Evolutionary conservation across 2,329 filamentous ascomycete genomes (phyloP).

Genomic region (Alternaria arbusti): DNA sequence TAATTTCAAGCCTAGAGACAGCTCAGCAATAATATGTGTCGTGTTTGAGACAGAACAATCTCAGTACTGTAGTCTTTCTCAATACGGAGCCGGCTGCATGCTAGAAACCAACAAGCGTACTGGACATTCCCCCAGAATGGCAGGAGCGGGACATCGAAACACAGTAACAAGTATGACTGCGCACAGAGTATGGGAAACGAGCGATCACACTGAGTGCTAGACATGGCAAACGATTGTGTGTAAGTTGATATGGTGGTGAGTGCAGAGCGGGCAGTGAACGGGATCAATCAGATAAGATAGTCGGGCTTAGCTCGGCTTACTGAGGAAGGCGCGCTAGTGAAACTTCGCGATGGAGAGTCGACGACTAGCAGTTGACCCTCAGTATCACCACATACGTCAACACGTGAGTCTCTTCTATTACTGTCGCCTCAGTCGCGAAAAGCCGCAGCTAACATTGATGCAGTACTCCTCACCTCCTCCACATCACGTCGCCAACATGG

Average conservation of each 20-base stretch:
- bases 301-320: constrained; percentile 1
- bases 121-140: no score
- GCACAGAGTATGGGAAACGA: no score
- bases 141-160: no score
- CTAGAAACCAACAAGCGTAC: no score
- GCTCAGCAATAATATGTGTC: no score
- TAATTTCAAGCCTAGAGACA: no score
- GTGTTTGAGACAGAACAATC: no score
- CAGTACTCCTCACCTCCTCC: neutral
- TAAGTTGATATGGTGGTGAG: neutral
- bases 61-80: no score
- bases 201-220: no score
- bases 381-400: constrained; percentile 1
- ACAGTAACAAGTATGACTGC: no score
- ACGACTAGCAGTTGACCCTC: constrained; percentile 1
- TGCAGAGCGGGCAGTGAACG: neutral
- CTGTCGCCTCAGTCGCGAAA: neutral
- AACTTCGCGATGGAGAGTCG: constrained; percentile 14
- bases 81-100: no score
- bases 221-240: no score
- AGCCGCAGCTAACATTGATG: neutral
- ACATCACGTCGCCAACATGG: constrained; percentile 18
- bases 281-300: constrained; percentile 11
- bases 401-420: neutral
- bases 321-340: constrained; percentile 13